A percentile compares a stretch with the other conserved stretches of the same genome.
These are phyloP conservation scores for Cornus kousa DNA, from an alignment of 148 eudicot genomes.

Conservation along the genomic window DNA sequence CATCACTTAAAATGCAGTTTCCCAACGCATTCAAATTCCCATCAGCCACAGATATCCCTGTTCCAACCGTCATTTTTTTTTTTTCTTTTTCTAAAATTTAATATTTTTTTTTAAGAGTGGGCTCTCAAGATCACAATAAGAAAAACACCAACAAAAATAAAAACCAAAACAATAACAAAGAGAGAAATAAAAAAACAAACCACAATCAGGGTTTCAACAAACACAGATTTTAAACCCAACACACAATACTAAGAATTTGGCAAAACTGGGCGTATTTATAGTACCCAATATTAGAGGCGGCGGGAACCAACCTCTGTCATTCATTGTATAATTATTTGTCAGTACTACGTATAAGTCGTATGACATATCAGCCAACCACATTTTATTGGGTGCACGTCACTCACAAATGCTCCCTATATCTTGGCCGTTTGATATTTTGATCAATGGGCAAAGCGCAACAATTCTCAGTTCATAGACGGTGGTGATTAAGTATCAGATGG, in stretches of 20 bases:
- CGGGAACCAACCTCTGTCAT: too few species aligned
- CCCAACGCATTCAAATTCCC: conserved; percentile 57
- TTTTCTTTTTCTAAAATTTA: too few species aligned
- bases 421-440: neutral
- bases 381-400: neutral
- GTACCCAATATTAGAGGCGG: neutral
- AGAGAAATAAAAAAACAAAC: too few species aligned
- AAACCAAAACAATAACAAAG: too few species aligned
- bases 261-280: neutral
- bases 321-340: neutral
- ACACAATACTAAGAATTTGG: neutral
- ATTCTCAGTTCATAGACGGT: neutral
- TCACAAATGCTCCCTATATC: neutral
- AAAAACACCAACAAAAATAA: neutral
- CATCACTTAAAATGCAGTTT: conserved; percentile 45
- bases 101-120: too few species aligned
- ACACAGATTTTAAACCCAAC: neutral
- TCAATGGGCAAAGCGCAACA: too few species aligned
- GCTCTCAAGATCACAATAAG: neutral
- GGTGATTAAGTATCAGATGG: neutral
- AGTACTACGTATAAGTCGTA: too few species aligned
- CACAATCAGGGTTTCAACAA: neutral
- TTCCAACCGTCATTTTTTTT: conserved; percentile 63
- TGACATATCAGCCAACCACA: neutral
- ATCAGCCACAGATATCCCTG: conserved; percentile 49